Base-by-base conservation (phyloP, 129 eudicot genomes). In the Calendula officinalis region DNA sequence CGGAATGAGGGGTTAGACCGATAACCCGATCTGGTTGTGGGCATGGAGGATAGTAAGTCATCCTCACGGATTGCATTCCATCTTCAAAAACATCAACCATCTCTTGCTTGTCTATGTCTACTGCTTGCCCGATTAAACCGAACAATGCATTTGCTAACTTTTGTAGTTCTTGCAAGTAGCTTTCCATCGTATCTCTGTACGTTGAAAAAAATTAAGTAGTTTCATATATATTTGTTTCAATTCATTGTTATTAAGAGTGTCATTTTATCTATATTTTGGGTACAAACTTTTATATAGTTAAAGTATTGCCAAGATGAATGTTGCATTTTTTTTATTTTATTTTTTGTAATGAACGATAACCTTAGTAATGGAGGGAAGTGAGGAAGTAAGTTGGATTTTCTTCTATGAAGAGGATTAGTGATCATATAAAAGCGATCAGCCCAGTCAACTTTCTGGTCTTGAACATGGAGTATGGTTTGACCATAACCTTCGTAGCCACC, bases 401-500 rank as follows among this genome's bases (percentile, higher is more conserved):
- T 78, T 43, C 72, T 71, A 34, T 68, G 67, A 35, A 78, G 16
- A 34, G 91, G 91, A 55, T 78, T 75, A 12, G 87, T 81, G 54
- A 76, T 60, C 85, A 79, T 73, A 65, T 62, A 85, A 54, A 85
- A 75, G 9, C 75, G 74, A 62, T 85, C 85, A 11, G 88, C 82
- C 88, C 84, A 87, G 72, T 84, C 83, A 71, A 71, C 30, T 38
- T 76, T 75, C 65, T 84, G 80, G 70, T 74, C 77, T 22, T 47
- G 56, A 16, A 56, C 30, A 15, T 65, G 44, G 13, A 76, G 61
- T 33, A 78, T 50, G 56, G 77, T 72, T 74, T 79, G 84, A 2
- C 91, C 96, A 67, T 81, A 84, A 7, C 96, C 91, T 63, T 88
- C 75, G 63, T 81, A 54, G 11, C 73, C 84, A 49, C 85, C 91